phyloP scores from a whole-genome alignment of 2,329 filamentous ascomycete species.

The Sphaerulina musiva region DNA sequence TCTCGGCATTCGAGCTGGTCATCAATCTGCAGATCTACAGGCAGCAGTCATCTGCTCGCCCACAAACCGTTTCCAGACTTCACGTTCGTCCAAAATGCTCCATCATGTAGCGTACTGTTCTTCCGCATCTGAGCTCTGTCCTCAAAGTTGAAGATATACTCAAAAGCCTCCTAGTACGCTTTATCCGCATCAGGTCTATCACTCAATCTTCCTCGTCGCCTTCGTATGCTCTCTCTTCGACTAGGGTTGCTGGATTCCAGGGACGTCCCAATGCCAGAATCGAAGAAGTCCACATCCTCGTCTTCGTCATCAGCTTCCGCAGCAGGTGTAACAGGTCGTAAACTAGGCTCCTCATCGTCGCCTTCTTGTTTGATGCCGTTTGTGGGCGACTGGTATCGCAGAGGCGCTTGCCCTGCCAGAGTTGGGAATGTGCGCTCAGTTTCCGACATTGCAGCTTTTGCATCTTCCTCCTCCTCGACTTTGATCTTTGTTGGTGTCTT shows the following conservation, averaged over 20 bases:
- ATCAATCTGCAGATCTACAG: no score
- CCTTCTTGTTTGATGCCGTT: slow-evolving; percentile 29
- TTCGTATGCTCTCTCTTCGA: slow-evolving; percentile 28
- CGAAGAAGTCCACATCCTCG: slow-evolving; percentile 40
- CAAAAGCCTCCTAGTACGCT: slow-evolving; percentile 11
- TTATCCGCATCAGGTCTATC: slow-evolving; percentile 8
- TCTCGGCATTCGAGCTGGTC: no score
- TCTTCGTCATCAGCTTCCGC: slow-evolving; percentile 38
- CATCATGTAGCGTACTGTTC: slow-evolving; percentile 1
- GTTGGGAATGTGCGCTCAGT: slow-evolving; percentile 46
- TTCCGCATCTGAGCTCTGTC: slow-evolving; percentile 1
- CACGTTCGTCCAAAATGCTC: no score
- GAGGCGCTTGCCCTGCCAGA: slow-evolving; percentile 38
- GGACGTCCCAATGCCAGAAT: slow-evolving; percentile 46
- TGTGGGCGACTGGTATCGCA: slow-evolving; percentile 29
- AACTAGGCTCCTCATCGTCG: slow-evolving; percentile 20
- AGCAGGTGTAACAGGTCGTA: slow-evolving; percentile 22
- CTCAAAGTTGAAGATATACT: slow-evolving; percentile 8
- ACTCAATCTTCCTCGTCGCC: slow-evolving; percentile 22
- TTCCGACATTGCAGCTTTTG: slow-evolving; percentile 36
- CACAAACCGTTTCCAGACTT: no score
- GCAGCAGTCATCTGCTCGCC: no score
- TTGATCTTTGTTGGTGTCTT: slow-evolving; percentile 16
- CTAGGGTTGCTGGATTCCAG: slow-evolving; percentile 37
- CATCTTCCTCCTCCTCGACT: slow-evolving; percentile 21